Base-by-base conservation (phyloP, 148 eudicot species). In the Simmondsia chinensis region DNA sequence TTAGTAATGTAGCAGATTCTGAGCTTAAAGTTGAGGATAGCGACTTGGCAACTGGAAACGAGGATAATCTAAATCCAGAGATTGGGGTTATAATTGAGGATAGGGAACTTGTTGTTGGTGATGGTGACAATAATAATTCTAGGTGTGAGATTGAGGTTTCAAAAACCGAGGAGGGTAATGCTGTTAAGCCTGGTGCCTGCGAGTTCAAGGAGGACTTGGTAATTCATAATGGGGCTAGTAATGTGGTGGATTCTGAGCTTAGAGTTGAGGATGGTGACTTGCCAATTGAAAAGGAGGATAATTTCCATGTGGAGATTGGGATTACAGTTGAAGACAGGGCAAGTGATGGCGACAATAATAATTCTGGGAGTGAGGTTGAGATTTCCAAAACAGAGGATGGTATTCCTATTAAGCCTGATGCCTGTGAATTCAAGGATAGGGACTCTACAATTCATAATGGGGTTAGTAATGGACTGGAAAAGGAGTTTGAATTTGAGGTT, bases 351-450 rank as follows among this genome's bases (percentile, higher is more conserved):
- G 22, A 5, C 34, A 24, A 1, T 21, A 6, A 33, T 34, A 27
- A 9, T 11, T 39, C 56, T 36, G 30, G 30, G 38, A 52, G 45
- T 39, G 60, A 39, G 46, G 66, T 46, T 30, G 67, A 62, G 31
- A 48, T 54, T 31, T 23, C 18, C 25, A 41, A 19, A 20, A 11
- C 20, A 24, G n/a, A n/a, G n/a, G n/a, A n/a, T n/a, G n/a, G n/a
- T n/a, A n/a, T n/a, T n/a, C n/a, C n/a, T n/a, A n/a, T n/a, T n/a
- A n/a, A n/a, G n/a, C n/a, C n/a, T n/a, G n/a, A n/a, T n/a, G n/a
- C n/a, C n/a, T n/a, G n/a, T n/a, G n/a, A n/a, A n/a, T n/a, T n/a
- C n/a, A n/a, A n/a, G n/a, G n/a, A n/a, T n/a, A n/a, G n/a, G n/a
- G n/a, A n/a, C n/a, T n/a, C n/a, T n/a, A n/a, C n/a, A n/a, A n/a